These are phyloP conservation scores for Penicillium sp. DNA, from an alignment of 2,329 filamentous ascomycete species.

Conservation along the genomic window DNA sequence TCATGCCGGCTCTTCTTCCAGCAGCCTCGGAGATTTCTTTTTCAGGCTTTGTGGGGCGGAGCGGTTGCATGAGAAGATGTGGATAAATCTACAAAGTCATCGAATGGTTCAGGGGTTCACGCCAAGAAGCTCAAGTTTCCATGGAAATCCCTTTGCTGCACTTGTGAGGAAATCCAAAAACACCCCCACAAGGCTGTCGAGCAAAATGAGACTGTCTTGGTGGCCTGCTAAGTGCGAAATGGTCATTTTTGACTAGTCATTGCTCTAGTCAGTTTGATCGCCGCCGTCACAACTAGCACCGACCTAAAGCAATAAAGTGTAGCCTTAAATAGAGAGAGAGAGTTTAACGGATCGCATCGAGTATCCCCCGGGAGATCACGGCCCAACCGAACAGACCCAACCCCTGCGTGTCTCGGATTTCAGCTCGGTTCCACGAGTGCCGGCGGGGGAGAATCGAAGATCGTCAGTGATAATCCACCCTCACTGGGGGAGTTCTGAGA, in stretches of 20 bases:
- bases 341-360: too few relatives aligned
- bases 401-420: conserved; percentile 6
- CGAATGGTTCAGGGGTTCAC: conserved; percentile 5
- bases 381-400: not conserved
- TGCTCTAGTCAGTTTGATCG: not conserved
- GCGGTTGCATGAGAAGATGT: not conserved
- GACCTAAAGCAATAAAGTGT: not conserved
- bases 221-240: too few relatives aligned
- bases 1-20: too few relatives aligned
- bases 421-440: not conserved
- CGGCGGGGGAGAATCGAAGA: not conserved
- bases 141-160: not conserved
- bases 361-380: not conserved
- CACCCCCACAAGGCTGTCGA: not conserved
- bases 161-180: not conserved
- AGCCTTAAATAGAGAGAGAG: not conserved
- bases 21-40: not conserved
- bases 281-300: not conserved
- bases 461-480: not conserved
- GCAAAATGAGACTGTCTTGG: not conserved
- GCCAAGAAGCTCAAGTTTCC: not conserved
- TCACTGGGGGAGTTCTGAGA: conserved; percentile 2
- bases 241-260: not conserved
- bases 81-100: not conserved
- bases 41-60: not conserved